Evolutionary conservation across 2,329 filamentous ascomycete species (phyloP).

Genomic region (Penicillium italicum): DNA sequence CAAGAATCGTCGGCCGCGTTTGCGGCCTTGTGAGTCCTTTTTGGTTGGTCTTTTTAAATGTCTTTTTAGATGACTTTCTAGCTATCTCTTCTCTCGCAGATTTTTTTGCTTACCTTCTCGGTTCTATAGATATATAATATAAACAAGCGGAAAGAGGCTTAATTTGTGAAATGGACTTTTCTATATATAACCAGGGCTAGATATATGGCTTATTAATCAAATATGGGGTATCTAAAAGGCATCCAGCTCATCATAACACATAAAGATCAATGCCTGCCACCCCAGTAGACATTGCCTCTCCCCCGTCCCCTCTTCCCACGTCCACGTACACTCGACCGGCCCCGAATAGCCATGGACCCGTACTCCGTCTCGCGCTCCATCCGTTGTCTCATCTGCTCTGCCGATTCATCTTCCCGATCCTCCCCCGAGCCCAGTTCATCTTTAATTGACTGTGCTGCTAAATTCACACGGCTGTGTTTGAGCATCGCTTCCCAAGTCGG

Average conservation of each 20-base stretch:
- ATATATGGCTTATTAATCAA: background rate
- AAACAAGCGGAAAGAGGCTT: too few species aligned
- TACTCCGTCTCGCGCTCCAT: slow-evolving; percentile 29
- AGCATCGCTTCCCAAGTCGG: slow-evolving; percentile 31
- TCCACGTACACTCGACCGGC: slow-evolving; percentile 22
- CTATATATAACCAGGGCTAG: too few species aligned
- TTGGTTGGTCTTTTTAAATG: too few species aligned
- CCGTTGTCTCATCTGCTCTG: slow-evolving; percentile 18
- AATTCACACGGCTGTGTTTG: slow-evolving; percentile 15
- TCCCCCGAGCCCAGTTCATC: background rate
- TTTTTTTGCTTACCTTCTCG: too few species aligned
- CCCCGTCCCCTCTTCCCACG: slow-evolving; percentile 17
- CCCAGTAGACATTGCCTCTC: slow-evolving; percentile 13
- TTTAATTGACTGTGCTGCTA: slow-evolving; percentile 2
- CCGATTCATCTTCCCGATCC: slow-evolving; percentile 6
- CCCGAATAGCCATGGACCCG: slow-evolving; percentile 34
- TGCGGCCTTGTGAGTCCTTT: too few species aligned
- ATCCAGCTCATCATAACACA: background rate
- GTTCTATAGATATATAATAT: too few species aligned
- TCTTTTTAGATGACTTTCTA: too few species aligned
- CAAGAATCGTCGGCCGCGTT: too few species aligned
- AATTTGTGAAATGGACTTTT: too few species aligned
- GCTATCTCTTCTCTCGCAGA: too few species aligned
- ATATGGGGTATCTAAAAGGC: background rate
- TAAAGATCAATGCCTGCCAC: slow-evolving; percentile 2